These are phyloP conservation scores for Vitis riparia DNA, from an alignment of 164 flowering plant genomes.

Conservation along the genomic window DNA sequence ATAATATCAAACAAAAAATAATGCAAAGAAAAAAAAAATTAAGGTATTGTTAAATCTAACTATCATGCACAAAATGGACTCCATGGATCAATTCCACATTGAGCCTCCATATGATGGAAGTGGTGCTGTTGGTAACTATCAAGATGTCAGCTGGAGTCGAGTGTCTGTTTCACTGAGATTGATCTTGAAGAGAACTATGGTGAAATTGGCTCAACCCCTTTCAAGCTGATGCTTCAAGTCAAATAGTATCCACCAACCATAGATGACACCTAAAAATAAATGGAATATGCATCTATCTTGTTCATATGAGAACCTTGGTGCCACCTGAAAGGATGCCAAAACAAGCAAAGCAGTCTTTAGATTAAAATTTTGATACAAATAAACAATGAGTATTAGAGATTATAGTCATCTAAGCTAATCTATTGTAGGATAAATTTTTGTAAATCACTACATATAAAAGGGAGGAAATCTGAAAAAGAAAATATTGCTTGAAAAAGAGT, in stretches of 20 bases:
- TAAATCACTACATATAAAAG: not conserved
- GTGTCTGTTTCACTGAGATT: not conserved
- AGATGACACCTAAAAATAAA: not conserved
- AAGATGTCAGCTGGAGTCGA: not conserved
- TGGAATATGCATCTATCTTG: not conserved
- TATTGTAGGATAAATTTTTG: not conserved
- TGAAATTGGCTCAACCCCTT: not conserved
- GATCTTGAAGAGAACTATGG: not conserved
- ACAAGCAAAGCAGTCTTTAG: not conserved
- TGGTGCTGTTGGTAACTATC: not conserved
- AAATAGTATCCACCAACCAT: no score
- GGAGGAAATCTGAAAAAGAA: no score
- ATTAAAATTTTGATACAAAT: not conserved
- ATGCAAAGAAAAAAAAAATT: not conserved
- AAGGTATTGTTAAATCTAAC: conserved; percentile 2
- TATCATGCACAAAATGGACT: not conserved
- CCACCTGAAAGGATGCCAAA: conserved; percentile 2
- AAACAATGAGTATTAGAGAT: not conserved
- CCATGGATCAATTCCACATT: not conserved
- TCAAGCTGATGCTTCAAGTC: not conserved
- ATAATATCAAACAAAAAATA: not conserved
- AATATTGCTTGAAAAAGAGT: not conserved
- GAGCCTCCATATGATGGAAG: not conserved
- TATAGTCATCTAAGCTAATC: not conserved
- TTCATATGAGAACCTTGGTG: not conserved